Evolutionary conservation across 2,329 filamentous ascomycete species (phyloP), one percentile per base, ranked within the genome.

Genomic region (Talaromyces marneffei): DNA sequence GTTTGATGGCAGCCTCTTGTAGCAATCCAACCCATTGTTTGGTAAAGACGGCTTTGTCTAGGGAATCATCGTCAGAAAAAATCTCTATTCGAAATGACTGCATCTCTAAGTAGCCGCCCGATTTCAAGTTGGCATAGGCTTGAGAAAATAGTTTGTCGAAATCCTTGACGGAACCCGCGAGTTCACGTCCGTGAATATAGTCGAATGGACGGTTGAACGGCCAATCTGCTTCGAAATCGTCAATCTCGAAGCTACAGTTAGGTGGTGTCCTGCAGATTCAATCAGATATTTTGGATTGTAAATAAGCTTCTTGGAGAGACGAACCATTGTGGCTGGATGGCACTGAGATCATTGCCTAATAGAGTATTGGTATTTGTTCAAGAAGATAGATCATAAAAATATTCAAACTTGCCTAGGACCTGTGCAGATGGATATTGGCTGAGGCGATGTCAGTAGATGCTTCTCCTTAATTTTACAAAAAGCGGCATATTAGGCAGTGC

Each of bases 31-130:
- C 61, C 65, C 69, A 74, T 53, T 72, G 65, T 27, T 63, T 65
- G 53, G 71, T 62, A 23, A 65, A 66, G 27, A 66, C 64, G 4
- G 71, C 71, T 29, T 69, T 65, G 29, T 63, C 61, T 3, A 68
- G 52, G 0, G 70, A 68, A 9, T 69, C 67, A 57, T 75, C 72
- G 18, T 75, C 72, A 20, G 70, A 68, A 25, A 65, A 70, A 31
- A 72, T 33, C 5, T 61, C 39, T 18, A 60, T 42, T 10, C 58
- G 44, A 37, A 77, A 66, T 8, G 55, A 39, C 10, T 82, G 78
- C 53, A 80, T 69, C 63, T 82, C 80, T 29, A 82, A 65, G 65
- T 74, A 82, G 25, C 79, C 79, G 7, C 79, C 79, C 1, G 78
- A 78, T 58, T 75, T 75, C 25, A 82, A 73, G 67, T 63, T 14